A percentile compares a stretch with the other conserved stretches of the same genome.
phyloP scores from a whole-genome alignment of 805 yeast species.

The Ogataea saltuana region DNA sequence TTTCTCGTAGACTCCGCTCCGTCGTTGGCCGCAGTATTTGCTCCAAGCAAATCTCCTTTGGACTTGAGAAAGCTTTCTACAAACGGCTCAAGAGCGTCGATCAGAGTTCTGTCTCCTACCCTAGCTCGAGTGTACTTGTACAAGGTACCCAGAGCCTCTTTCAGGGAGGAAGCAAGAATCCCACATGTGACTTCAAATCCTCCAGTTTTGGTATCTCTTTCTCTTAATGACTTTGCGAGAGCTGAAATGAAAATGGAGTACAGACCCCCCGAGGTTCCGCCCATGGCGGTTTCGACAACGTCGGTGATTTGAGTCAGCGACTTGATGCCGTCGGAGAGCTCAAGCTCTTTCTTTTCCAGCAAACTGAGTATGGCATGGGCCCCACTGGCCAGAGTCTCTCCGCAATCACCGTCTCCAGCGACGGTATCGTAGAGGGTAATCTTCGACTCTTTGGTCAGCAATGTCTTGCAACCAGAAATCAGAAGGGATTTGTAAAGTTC shows the following conservation, averaged over 20 bases:
- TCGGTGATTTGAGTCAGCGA: conserved; percentile 70
- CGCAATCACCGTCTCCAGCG: conserved; percentile 96
- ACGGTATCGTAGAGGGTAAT: conserved; percentile 79
- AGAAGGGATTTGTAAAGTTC: conserved; percentile 35
- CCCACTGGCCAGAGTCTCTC: conserved; percentile 83
- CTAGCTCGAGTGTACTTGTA: conserved; percentile 86
- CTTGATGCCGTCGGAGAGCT: conserved; percentile 48
- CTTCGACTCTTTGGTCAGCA: conserved; percentile 66
- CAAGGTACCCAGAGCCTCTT: conserved; percentile 63
- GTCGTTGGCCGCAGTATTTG: conserved; percentile 63
- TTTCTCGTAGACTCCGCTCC: conserved; percentile 75
- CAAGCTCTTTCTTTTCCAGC: conserved; percentile 39
- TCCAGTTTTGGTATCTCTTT: conserved; percentile 27
- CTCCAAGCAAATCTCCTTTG: conserved; percentile 48
- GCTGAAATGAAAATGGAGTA: conserved; percentile 82
- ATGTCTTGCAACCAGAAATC: conserved; percentile 46
- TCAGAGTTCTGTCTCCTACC: conserved; percentile 79
- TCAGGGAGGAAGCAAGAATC: conserved; percentile 47
- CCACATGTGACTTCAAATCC: conserved; percentile 31
- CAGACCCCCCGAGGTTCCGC: conserved; percentile 93
- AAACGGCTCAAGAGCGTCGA: conserved; percentile 86
- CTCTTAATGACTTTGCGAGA: conserved; percentile 50
- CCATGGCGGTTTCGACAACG: conserved; percentile 78
- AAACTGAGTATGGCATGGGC: conserved; percentile 64
- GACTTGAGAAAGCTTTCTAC: conserved; percentile 55